Evolutionary conservation across 2,329 filamentous ascomycete genomes (phyloP).

Genomic region (Lachnellula willkommii): DNA sequence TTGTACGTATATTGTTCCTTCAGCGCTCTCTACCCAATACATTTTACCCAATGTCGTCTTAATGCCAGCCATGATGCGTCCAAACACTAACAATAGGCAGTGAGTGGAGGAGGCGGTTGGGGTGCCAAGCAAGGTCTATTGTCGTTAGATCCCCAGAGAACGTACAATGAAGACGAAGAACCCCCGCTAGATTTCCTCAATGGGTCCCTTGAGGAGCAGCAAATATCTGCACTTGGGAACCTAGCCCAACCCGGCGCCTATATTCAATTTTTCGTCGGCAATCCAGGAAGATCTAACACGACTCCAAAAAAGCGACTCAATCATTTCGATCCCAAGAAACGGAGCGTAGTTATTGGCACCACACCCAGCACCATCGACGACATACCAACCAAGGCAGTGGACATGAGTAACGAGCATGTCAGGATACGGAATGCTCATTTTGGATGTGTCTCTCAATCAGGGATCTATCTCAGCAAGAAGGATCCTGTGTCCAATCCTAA

Average conservation of each 20-base stretch:
- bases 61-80: too few relatives aligned
- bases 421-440: slow-evolving; percentile 41
- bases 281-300: not conserved
- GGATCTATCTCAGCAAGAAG: slow-evolving; percentile 43
- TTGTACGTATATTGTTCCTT: slow-evolving; percentile 20
- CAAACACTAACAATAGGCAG: slow-evolving; percentile 33
- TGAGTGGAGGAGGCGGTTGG: slow-evolving; percentile 82
- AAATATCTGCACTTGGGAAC: slow-evolving; percentile 40
- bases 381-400: slow-evolving; percentile 15
- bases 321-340: slow-evolving; percentile 3
- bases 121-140: slow-evolving; percentile 73
- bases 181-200: slow-evolving; percentile 46
- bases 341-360: slow-evolving; percentile 23
- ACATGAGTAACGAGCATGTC: not conserved
- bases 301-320: not conserved
- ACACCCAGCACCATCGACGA: slow-evolving; percentile 29
- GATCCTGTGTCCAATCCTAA: not conserved
- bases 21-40: not conserved
- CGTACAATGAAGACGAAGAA: slow-evolving; percentile 44
- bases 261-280: slow-evolving; percentile 59
- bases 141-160: slow-evolving; percentile 67
- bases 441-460: slow-evolving; percentile 57
- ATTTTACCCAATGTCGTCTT: too few relatives aligned
- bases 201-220: slow-evolving; percentile 28
- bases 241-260: slow-evolving; percentile 58